Percentiles rank a stretch among this genome's conserved stretches.
Evolutionary conservation across 2,329 filamentous ascomycete species (phyloP).

Genomic region (Aspergillus persii): DNA sequence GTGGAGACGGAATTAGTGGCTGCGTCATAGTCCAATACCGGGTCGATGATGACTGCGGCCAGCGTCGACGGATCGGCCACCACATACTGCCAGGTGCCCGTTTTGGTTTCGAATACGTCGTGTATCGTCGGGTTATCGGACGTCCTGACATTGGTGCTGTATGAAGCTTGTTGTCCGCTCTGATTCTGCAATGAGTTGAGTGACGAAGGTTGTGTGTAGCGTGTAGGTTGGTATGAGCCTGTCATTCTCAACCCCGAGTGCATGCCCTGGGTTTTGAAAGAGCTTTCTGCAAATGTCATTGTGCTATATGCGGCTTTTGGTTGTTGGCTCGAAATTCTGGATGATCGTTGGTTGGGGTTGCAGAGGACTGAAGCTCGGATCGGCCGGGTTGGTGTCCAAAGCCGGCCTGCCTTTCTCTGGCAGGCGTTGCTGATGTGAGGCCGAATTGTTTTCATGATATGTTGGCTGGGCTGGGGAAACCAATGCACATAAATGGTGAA

Average conservation of each 20-base stretch:
- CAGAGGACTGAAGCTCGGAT: background rate
- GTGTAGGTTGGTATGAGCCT: background rate
- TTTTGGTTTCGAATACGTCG: constrained; percentile 38
- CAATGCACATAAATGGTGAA: no score
- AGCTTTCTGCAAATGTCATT: background rate
- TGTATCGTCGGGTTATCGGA: constrained; percentile 27
- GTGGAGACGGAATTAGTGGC: constrained; percentile 48
- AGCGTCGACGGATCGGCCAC: constrained; percentile 54
- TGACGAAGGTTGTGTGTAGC: background rate
- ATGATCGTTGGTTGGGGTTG: background rate
- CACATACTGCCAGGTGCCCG: constrained; percentile 62
- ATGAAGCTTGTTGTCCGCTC: background rate
- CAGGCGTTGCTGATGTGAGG: background rate
- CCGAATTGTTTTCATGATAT: background rate
- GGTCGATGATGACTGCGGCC: constrained; percentile 58
- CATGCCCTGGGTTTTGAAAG: background rate
- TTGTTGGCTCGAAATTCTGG: background rate
- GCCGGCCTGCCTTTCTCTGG: background rate
- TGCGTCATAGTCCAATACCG: constrained; percentile 59
- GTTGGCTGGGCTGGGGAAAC: no score
- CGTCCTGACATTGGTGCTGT: background rate
- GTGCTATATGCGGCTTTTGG: background rate
- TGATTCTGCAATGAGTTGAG: background rate
- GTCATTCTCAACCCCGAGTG: background rate
- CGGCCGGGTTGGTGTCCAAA: background rate